phyloP scores from a whole-genome alignment of 2,329 filamentous ascomycete species.

The Triangularia verruculosa region DNA sequence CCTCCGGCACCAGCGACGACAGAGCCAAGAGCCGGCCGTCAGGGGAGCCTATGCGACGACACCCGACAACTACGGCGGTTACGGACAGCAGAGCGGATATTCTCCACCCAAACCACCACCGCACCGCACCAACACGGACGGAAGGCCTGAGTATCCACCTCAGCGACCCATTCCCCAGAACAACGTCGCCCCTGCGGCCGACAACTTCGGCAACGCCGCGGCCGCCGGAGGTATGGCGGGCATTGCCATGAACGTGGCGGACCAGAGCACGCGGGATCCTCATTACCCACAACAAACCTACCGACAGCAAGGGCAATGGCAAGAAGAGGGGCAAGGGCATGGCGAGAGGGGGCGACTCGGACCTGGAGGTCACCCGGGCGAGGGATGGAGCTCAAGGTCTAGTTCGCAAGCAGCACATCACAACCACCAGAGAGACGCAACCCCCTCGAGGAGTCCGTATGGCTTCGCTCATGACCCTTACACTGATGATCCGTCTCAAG shows the following conservation, averaged over 20 bases:
- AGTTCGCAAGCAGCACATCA: constrained; percentile 33
- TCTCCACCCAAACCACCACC: constrained; percentile 31
- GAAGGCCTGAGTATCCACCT: constrained; percentile 27
- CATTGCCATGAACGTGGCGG: constrained; percentile 64
- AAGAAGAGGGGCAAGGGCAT: constrained; percentile 20
- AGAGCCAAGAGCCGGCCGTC: constrained; percentile 29
- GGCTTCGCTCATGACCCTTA: constrained; percentile 47
- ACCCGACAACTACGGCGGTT: constrained; percentile 23
- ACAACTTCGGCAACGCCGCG: constrained; percentile 59
- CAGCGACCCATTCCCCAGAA: constrained; percentile 33
- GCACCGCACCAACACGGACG: constrained; percentile 23
- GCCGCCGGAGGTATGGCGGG: constrained; percentile 66
- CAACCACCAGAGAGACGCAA: constrained; percentile 29
- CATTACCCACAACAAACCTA: constrained; percentile 36
- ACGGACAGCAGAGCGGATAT: constrained; percentile 27
- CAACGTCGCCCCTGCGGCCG: constrained; percentile 58
- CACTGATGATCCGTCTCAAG: constrained; percentile 65
- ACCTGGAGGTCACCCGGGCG: constrained; percentile 17
- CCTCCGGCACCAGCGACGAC: constrained; percentile 36
- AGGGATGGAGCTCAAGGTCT: constrained; percentile 42
- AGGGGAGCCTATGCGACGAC: constrained; percentile 25
- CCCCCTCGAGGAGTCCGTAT: constrained; percentile 49
- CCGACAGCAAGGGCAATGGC: constrained; percentile 26
- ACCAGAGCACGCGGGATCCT: constrained; percentile 60
- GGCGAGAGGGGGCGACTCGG: constrained; percentile 11